Evolutionary conservation across 2,329 filamentous ascomycete genomes (phyloP).

Genomic region (Gnomoniopsis smithogilvyi): DNA sequence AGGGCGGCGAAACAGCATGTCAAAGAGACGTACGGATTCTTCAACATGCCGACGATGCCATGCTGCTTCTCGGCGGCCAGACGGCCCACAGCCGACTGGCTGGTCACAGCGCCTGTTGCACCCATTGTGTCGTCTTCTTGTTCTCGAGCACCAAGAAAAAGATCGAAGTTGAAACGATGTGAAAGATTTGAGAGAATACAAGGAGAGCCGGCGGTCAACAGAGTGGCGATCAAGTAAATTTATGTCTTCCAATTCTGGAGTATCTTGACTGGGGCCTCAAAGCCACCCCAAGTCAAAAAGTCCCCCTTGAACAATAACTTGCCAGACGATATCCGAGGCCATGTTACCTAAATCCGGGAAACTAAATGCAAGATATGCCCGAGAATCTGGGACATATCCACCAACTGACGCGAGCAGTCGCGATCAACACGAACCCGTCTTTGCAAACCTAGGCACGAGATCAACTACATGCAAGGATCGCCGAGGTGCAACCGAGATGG

Average conservation of each 20-base stretch:
- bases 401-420: no score
- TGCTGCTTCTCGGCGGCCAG: slow-evolving; percentile 34
- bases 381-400: background rate
- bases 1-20: slow-evolving; percentile 22
- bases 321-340: background rate
- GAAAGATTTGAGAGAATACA: background rate
- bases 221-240: background rate
- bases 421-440: no score
- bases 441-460: background rate
- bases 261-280: background rate
- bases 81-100: slow-evolving; percentile 36
- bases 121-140: slow-evolving; percentile 5
- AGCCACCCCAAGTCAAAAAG: background rate
- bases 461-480: background rate
- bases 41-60: slow-evolving; percentile 34
- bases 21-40: slow-evolving; percentile 37
- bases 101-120: slow-evolving; percentile 15
- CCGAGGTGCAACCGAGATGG: slow-evolving; percentile 10
- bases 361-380: background rate
- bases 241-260: background rate
- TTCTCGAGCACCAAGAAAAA: background rate
- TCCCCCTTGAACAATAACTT: background rate
- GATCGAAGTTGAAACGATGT: background rate
- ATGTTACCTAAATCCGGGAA: background rate
- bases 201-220: background rate